Percentiles rank a stretch among this genome's conserved stretches.
Evolutionary conservation across 805 yeast species (phyloP).

Genomic region (Hanseniaspora occidentalis): DNA sequence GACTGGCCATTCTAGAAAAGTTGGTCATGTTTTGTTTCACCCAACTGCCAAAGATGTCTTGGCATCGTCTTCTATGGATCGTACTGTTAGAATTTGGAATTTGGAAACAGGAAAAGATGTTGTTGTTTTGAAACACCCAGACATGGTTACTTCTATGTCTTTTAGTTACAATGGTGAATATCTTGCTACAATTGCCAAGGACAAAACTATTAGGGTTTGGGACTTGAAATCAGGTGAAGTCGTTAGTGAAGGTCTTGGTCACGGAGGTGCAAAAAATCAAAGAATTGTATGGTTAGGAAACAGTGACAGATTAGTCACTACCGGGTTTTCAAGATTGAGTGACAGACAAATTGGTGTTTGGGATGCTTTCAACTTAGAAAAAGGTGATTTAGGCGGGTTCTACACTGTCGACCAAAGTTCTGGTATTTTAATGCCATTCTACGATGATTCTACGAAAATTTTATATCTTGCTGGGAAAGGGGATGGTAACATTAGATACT

Average conservation of each 20-base stretch:
- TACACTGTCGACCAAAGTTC: slow-evolving; percentile 78
- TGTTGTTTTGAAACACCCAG: slow-evolving; percentile 72
- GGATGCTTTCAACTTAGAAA: slow-evolving; percentile 62
- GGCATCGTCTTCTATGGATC: slow-evolving; percentile 85
- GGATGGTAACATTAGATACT: slow-evolving; percentile 94
- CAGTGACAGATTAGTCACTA: slow-evolving; percentile 72
- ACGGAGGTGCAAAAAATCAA: slow-evolving; percentile 82
- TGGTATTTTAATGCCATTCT: slow-evolving; percentile 88
- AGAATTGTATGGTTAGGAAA: slow-evolving; percentile 88
- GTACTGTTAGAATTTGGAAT: slow-evolving; percentile 87
- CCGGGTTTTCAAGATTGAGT: slow-evolving; percentile 86
- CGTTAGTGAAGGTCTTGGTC: slow-evolving; percentile 78
- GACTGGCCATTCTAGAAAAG: slow-evolving; percentile 84
- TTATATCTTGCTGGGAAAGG: slow-evolving; percentile 93
- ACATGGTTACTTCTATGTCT: slow-evolving; percentile 83
- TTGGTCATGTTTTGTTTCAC: slow-evolving; percentile 82
- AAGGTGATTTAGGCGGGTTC: slow-evolving; percentile 86
- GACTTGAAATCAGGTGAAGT: slow-evolving; percentile 57
- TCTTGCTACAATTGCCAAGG: slow-evolving; percentile 83
- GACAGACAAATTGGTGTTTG: slow-evolving; percentile 94
- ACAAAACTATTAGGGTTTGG: slow-evolving; percentile 85
- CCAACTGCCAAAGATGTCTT: slow-evolving; percentile 80
- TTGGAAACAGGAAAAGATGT: slow-evolving; percentile 58
- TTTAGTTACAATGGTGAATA: slow-evolving; percentile 84
- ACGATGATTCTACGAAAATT: slow-evolving; percentile 67